Percentiles rank a stretch among this genome's conserved stretches.
Conservation (phyloP, 257 asterid species). For the Scutellaria minor region DNA sequence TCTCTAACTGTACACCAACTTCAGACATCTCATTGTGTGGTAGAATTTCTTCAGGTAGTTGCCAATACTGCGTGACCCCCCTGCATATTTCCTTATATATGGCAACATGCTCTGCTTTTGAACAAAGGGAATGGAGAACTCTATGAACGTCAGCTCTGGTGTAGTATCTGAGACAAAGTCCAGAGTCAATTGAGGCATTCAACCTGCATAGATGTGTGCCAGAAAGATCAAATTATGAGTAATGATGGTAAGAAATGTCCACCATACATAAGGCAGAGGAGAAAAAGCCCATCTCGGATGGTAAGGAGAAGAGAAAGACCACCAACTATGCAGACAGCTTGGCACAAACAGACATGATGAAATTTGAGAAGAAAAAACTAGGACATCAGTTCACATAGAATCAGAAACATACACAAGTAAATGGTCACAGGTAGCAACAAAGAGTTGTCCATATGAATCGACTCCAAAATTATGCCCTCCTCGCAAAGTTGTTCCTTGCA, state of each 20-base stretch:
- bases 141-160: conserved; percentile 53
- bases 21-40: conserved; percentile 43
- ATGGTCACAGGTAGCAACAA: conserved; percentile 75
- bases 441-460: conserved; percentile 71
- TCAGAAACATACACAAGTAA: conserved; percentile 78
- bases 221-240: conserved; percentile 31
- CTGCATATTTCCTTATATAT: conserved; percentile 70
- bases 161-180: conserved; percentile 65
- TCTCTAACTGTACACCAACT: conserved; percentile 42
- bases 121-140: conserved; percentile 56
- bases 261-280: conserved; percentile 31
- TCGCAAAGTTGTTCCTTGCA: conserved; percentile 57
- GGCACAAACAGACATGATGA: conserved; percentile 19
- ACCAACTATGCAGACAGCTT: conserved; percentile 25
- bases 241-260: conserved; percentile 27
- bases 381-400: conserved; percentile 15
- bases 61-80: conserved; percentile 69
- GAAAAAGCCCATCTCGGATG: conserved; percentile 12
- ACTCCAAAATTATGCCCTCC: conserved; percentile 75
- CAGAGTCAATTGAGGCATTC: conserved; percentile 51
- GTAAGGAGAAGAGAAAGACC: conserved; percentile 22
- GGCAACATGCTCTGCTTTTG: conserved; percentile 51
- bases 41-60: conserved; percentile 49
- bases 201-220: conserved; percentile 54
- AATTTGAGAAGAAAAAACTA: conserved; percentile 25